phyloP scores from a whole-genome alignment of 2,329 filamentous ascomycete genomes.

The Xylariales sp. region DNA sequence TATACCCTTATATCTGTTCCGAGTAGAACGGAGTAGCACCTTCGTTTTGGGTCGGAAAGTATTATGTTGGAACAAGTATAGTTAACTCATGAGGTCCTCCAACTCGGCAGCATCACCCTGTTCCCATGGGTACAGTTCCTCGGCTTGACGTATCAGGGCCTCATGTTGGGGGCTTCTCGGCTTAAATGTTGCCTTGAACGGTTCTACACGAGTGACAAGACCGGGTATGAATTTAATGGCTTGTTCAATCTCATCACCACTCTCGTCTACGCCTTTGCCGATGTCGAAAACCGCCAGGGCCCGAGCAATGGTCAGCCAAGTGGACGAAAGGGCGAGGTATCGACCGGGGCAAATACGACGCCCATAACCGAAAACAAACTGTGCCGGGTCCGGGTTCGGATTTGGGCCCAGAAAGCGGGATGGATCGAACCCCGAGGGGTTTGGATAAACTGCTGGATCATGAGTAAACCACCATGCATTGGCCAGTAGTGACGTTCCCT shows the following conservation, averaged over 20 bases:
- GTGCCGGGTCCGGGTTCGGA: conserved; percentile 47
- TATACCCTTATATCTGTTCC: no score
- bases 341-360: conserved; percentile 52
- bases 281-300: conserved; percentile 60
- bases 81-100: no score
- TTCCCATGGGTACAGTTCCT: no score
- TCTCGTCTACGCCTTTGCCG: conserved; percentile 51
- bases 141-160: no score
- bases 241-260: conserved; percentile 48
- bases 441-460: conserved; percentile 73
- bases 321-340: conserved; percentile 47
- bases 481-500: conserved; percentile 23
- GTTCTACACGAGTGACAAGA: no score
- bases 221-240: no score
- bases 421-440: conserved; percentile 51
- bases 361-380: conserved; percentile 52
- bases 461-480: conserved; percentile 59
- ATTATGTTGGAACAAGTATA: no score
- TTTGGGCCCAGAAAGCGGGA: conserved; percentile 50
- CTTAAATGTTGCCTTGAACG: no score
- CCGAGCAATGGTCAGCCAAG: conserved; percentile 54
- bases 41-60: no score
- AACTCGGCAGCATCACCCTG: no score
- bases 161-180: no score
- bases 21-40: no score